Evolutionary conservation across 164 flowering plant species (phyloP), one percentile per base, ranked within the genome.

Genomic region (Chimonanthus salicifolius): DNA sequence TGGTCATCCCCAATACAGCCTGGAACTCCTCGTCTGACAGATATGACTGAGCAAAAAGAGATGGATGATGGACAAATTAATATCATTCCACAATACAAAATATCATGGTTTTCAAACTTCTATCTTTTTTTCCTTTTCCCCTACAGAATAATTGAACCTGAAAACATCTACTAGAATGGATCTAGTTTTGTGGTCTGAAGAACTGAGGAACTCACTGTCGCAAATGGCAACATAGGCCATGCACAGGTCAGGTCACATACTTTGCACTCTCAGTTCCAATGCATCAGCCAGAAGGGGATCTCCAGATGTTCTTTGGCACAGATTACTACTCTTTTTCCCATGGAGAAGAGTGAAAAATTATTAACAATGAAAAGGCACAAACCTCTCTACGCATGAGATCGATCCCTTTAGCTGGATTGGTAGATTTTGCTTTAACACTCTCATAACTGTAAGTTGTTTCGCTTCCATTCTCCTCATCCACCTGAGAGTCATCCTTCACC

Each of bases 371-470:
- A 54, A 54, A 54, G 16, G 60, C 16, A 54, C 88, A n/a, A 47
- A 95, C 99, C 98, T 95, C 99, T 85, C 99, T 90, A 49, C 86
- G 78, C 73, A 90, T 92, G 65, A 87, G 86, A 80, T 95, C 99
- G 64, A 95, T 93, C 78, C 98, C 97, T 20, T 79, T 87, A 6
- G 86, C 96, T 21, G 97, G 99, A 72, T 92, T 87, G 2, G 87
- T 88, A 3, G 99, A 95, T 77, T 86, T 88, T 74, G 94, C 83
- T 80, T 83, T 89, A 79, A 93, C 82, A 72, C 85, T 94, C 44
- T 92, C 94, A 76, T 95, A 95, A 78, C 87, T 82, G 74, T 87
- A 90, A 47, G 82, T 87, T 67, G 78, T 80, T 62, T 74, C 90
- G 67, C 72, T 67, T 65, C 76, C 85, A 76, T 77, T 83, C 71